Base-by-base conservation (phyloP, 148 eudicot species). In the Vaccinium darrowii region DNA sequence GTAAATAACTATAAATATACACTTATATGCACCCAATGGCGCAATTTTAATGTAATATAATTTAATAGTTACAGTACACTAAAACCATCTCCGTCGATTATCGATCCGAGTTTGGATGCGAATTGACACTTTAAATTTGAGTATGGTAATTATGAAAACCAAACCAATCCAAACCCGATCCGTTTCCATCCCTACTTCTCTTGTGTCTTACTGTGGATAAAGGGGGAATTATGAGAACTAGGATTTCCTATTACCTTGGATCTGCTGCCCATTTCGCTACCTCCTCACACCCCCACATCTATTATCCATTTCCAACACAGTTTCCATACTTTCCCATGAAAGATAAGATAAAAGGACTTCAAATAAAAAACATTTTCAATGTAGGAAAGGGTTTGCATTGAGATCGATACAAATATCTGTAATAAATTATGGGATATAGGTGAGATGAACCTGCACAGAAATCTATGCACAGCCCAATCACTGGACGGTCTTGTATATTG, bases 271-370 rank as follows among this genome's bases (percentile, higher is more conserved):
- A 67, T 76, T 85, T 27, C 76, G 81, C 60, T 50, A 54, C 79
- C 81, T 81, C 43, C 83, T 75, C 47, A 19, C 77, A 57, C 81
- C 8, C 74, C 76, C 82, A 78, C 47, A n/a, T 39, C 65, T 69
- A 47, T 19, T 71, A 71, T 69, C 65, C 81, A 82, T 71, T 53
- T 54, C 65, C 84, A 82, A 73, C 60, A 80, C 58, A 10, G 60
- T 21, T 81, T 81, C 81, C 76, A 86, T 60, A 65, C 81, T 30
- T 62, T 30, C 73, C 81, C 76, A 62, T 33, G 54, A 73, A 76
- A 65, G 84, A 86, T 86, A 86, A 86, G 87, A 82, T 86, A 81
- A 76, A 69, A 72, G 23, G 77, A n/a, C 84, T 30, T 72, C 69
- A 85, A 80, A 81, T 81, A 81, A 85, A 79, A 1, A 75, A 63